These are phyloP conservation scores for Colletotrichum lini DNA, from an alignment of 2,329 filamentous ascomycete species.

Conservation along the genomic window DNA sequence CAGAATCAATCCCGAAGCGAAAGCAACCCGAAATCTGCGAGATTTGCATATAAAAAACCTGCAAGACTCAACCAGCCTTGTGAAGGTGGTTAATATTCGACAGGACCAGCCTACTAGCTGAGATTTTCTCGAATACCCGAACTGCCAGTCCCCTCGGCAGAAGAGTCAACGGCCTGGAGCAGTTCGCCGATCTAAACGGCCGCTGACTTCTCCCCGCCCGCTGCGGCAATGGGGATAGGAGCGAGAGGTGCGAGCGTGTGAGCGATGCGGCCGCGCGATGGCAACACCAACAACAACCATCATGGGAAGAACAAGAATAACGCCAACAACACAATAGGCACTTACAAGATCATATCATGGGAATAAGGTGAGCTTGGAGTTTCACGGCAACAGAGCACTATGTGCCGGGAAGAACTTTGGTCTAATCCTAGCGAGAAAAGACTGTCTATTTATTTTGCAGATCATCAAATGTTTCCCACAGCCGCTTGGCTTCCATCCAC, in stretches of 20 bases:
- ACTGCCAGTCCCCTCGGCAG: conserved; percentile 23
- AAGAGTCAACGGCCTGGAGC: conserved; percentile 19
- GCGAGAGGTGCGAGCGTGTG: conserved; percentile 28
- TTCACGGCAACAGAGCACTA: no score
- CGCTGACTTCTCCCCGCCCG: conserved; percentile 24
- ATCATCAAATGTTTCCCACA: neutral
- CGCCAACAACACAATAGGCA: neutral
- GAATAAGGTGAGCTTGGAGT: no score
- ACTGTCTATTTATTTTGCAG: neutral
- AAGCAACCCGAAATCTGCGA: neutral
- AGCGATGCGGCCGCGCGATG: neutral
- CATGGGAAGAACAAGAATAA: neutral
- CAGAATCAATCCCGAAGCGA: neutral
- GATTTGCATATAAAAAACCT: neutral
- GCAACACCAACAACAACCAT: no score
- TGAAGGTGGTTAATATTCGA: no score
- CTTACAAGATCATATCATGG: neutral
- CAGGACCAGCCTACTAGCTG: neutral
- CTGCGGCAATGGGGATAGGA: conserved; percentile 22
- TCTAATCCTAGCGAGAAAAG: no score
- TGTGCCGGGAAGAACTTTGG: no score
- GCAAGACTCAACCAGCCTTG: no score
- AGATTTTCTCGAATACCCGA: conserved; percentile 17
- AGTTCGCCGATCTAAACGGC: conserved; percentile 21
- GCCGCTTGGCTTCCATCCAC: neutral